A percentile compares a stretch with the other conserved stretches of the same genome.
These are phyloP conservation scores for Penicillium macrosclerotiorum DNA, from an alignment of 495 filamentous ascomycete species.

Conservation along the genomic window DNA sequence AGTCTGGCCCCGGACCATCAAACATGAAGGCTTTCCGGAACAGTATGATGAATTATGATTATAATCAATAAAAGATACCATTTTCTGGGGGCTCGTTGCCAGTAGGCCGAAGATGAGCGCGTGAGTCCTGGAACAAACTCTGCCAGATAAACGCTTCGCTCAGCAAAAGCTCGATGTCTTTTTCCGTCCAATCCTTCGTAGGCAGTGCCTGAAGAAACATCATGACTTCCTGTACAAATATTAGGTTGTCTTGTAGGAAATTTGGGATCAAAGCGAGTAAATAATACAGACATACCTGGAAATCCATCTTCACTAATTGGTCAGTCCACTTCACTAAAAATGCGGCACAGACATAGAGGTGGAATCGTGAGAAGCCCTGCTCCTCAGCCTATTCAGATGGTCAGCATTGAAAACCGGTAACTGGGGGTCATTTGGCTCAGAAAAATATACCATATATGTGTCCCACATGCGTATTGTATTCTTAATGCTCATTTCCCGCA, in stretches of 20 bases:
- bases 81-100: conserved; percentile 39
- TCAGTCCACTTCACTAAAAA: conserved; percentile 99
- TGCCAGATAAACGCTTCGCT: conserved; percentile 98
- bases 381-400: conserved; percentile 73
- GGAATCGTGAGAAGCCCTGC: conserved; percentile 96
- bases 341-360: conserved; percentile 96
- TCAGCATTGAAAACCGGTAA: conserved; percentile 18
- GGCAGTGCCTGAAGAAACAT: conserved; percentile 97
- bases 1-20: conserved; percentile 8
- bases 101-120: conserved; percentile 70
- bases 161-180: conserved; percentile 92
- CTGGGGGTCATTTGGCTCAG: not conserved
- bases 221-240: conserved; percentile 75
- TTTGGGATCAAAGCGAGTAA: not conserved
- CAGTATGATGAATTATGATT: conserved; percentile 36
- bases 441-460: conserved; percentile 81
- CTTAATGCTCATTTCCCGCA: conserved; percentile 93
- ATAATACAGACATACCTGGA: conserved; percentile 49
- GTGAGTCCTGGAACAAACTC: conserved; percentile 83
- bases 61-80: conserved; percentile 42
- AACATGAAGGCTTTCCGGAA: conserved; percentile 11
- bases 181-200: conserved; percentile 94
- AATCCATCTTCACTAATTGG: conserved; percentile 95
- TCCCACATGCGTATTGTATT: conserved; percentile 99
- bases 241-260: conserved; percentile 5